Evolutionary conservation across 306 rosid species (phyloP), one percentile per base, ranked within the genome.

Genomic region (Casuarina cunninghamiana): DNA sequence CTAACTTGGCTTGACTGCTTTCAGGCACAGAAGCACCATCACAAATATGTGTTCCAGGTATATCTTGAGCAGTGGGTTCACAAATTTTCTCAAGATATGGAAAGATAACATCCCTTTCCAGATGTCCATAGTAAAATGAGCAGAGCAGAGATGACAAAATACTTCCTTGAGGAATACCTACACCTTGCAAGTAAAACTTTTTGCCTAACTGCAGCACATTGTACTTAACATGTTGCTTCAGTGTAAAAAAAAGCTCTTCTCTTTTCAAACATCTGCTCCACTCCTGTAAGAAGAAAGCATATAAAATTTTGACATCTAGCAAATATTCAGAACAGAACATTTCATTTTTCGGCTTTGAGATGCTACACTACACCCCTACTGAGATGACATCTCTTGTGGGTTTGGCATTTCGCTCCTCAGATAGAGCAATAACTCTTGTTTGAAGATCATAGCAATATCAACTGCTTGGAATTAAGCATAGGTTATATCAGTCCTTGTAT

Each of bases 121-220:
- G 81, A 81, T 92, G 92, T 55, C 97, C 97, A 42, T 84, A 87
- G 85, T 90, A 87, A 5, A 90, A 84, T 66, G 93, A 90, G 86
- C 97, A 94, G 75, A 94, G 98, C 83, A 94, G 80, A 73, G 97
- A 67, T 3, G 98, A 94, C 72, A 89, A 77, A 86, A 95, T 69
- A 65, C 98, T 96, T 89, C 98, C 97, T 84, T 92, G 98, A 73
- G 97, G 85, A 88, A 95, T 92, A 63, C 98, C 97, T 48, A 90
- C 85, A 69, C 81, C 83, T 91, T 89, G 97, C 87, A 90, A 68
- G 86, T 86, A 94, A 75, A 92, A 89, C 57, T 83, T 92, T 63
- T 88, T 87, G 82, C 88, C 88, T 43, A 94, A 88, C 68, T 66
- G 91, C 83, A 94, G 71, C 46, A 94, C 91, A 88, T 94, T 94